Evolutionary conservation across 257 asterid species (phyloP).

Genomic region (Haberlea rhodopensis): DNA sequence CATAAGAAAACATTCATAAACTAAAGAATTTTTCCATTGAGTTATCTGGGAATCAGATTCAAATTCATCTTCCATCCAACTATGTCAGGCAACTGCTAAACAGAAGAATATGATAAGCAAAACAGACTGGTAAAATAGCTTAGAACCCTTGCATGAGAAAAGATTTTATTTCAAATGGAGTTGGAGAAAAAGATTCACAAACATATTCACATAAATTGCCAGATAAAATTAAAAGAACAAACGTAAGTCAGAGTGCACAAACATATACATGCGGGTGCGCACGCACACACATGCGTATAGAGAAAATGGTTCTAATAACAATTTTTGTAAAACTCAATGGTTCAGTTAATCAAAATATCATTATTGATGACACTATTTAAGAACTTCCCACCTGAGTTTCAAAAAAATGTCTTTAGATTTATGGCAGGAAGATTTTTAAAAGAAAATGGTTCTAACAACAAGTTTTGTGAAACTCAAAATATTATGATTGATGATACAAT

Average conservation of each 20-base stretch:
- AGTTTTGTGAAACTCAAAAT: too few species aligned
- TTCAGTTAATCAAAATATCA: neutral
- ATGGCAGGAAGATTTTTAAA: too few species aligned
- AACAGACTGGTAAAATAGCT: too few species aligned
- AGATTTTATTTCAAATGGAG: too few species aligned
- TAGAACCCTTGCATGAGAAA: too few species aligned
- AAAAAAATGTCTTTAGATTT: too few species aligned
- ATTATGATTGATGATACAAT: too few species aligned
- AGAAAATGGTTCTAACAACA: too few species aligned
- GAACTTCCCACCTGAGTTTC: neutral
- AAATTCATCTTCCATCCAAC: conserved; percentile 1
- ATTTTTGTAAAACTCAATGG: neutral
- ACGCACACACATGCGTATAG: too few species aligned
- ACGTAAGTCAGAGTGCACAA: neutral
- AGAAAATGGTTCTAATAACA: neutral
- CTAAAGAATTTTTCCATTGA: conserved; percentile 1
- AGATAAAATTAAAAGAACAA: neutral
- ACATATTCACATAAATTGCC: neutral
- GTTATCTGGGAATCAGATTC: neutral
- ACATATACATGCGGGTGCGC: too few species aligned
- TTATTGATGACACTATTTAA: neutral
- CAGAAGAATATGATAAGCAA: neutral
- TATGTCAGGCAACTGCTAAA: neutral
- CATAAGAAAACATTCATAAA: neutral
- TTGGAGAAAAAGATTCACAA: too few species aligned